Conservation (phyloP, 371 early-diverging fungal species). For the Dichotomocladium elegans region DNA sequence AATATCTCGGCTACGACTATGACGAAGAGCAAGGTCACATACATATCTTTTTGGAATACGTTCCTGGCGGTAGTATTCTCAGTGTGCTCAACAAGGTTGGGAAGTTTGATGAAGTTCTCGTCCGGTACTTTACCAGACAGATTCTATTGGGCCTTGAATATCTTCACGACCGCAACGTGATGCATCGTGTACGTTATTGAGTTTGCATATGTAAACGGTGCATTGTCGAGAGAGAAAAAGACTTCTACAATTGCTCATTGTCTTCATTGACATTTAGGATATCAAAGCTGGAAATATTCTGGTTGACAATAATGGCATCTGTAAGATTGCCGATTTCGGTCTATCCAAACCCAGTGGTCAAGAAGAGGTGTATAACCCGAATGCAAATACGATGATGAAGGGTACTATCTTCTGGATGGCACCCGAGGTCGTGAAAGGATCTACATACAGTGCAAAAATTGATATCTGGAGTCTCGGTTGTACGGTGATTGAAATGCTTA, state of each 20-base stretch:
- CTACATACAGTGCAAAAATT: conserved; percentile 64
- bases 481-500: conserved; percentile 93
- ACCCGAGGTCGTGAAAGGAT: conserved; percentile 74
- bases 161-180: conserved; percentile 89
- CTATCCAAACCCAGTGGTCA: conserved; percentile 82
- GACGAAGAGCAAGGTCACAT: conserved; percentile 63
- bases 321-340: conserved; percentile 99
- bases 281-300: conserved; percentile 94
- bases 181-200: conserved; percentile 71
- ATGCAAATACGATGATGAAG: conserved; percentile 41
- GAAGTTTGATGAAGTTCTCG: conserved; percentile 78
- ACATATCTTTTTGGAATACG: conserved; percentile 97
- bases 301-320: conserved; percentile 82
- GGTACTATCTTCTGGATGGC: conserved; percentile 75
- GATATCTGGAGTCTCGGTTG: conserved; percentile 90
- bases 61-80: conserved; percentile 93
- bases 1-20: conserved; percentile 74
- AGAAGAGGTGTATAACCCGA: conserved; percentile 44
- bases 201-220: background rate
- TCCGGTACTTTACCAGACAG: conserved; percentile 82
- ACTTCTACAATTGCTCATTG: too few relatives aligned
- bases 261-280: conserved; percentile 53
- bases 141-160: conserved; percentile 92
- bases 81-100: conserved; percentile 79
- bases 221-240: background rate